A percentile compares a stretch with the other conserved stretches of the same genome.
Conservation (phyloP, 2,329 filamentous ascomycete genomes). For the Alternaria sp. region DNA sequence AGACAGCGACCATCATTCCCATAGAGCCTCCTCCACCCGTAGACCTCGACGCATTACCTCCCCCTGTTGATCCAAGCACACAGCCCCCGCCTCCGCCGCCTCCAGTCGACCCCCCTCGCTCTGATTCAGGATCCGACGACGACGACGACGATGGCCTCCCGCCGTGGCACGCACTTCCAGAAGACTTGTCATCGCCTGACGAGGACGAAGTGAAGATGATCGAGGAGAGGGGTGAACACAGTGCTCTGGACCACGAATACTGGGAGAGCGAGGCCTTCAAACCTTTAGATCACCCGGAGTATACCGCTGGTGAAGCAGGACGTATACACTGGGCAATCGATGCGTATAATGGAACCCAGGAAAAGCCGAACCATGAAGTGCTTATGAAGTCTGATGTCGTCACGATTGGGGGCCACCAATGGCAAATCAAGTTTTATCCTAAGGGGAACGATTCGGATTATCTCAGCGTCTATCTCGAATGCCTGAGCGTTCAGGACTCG, state of each 20-base stretch:
- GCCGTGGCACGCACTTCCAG: conserved; percentile 61
- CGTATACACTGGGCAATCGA: conserved; percentile 66
- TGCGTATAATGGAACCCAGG: conserved; percentile 65
- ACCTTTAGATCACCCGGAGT: conserved; percentile 64
- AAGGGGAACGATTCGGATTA: conserved; percentile 65
- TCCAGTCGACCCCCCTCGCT: conserved; percentile 35
- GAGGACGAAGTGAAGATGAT: conserved; percentile 66
- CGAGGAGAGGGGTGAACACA: conserved; percentile 57
- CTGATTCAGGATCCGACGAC: conserved; percentile 44
- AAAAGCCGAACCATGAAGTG: conserved; percentile 63
- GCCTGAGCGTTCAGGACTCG: conserved; percentile 54
- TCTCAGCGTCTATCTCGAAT: conserved; percentile 67
- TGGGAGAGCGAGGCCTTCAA: conserved; percentile 65
- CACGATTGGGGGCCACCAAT: conserved; percentile 65
- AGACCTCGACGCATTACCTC: conserved; percentile 19
- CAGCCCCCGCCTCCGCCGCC: conserved; percentile 43
- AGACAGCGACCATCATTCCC: conserved; percentile 21
- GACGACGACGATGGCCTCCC: conserved; percentile 46
- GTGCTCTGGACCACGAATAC: conserved; percentile 63
- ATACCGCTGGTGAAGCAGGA: conserved; percentile 59
- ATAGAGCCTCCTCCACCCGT: conserved; percentile 30
- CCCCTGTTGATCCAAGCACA: conserved; percentile 23
- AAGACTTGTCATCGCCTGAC: conserved; percentile 63
- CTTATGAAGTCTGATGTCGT: conserved; percentile 65
- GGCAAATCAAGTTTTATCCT: conserved; percentile 71